Base-by-base conservation (phyloP, 2,329 filamentous ascomycete species). In the Verticillium nubilum region DNA sequence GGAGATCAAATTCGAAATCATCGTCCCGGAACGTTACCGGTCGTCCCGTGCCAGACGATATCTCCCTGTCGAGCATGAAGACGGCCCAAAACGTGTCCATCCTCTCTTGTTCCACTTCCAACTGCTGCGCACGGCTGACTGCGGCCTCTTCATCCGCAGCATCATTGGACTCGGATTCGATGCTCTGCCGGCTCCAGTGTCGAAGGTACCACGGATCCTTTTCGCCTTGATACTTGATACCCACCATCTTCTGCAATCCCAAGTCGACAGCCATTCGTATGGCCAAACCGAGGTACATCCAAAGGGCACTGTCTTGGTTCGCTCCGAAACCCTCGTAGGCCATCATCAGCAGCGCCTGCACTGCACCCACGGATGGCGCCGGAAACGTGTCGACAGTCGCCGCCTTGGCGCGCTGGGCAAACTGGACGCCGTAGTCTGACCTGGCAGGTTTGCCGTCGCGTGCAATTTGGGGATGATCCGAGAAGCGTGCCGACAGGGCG, bases 61-160 rank as follows among this genome's bases (percentile, higher is more conserved):
- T 94, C 62, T 94, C 88, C 23, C 92, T 83, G 67, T 97, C 92
- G 1, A 96, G 82, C 64, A 96, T 88, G 71, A 96, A 96, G 12
- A 96, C 89, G 4, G 91, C 88, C 92, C 92, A 97, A 65, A 96
- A 92, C 0, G 92, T 94, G 67, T 96, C 91, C 52, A 92, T 87
- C 17, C 91, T 85, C 69, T 96, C 92, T 63, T 92, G 86, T 66
- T 96, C 91, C 3, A 90, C 83, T 67, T 84, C 88, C 63, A 77
- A 81, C 71, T 83, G 85, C 67, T 87, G 86, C 57, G 75, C 71
- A 1, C 73, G 77, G 60, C 71, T 82, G 61, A 73, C 69, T 5
- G 42, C 37, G 4, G 78, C 75, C 15, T 76, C 74, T 75, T 73
- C 59, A 74, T 75, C 52, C 77, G 74, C 1, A 76, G 68, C 56